Conservation (phyloP, 352 stramenopile species). For the Phytophthora cajani region DNA sequence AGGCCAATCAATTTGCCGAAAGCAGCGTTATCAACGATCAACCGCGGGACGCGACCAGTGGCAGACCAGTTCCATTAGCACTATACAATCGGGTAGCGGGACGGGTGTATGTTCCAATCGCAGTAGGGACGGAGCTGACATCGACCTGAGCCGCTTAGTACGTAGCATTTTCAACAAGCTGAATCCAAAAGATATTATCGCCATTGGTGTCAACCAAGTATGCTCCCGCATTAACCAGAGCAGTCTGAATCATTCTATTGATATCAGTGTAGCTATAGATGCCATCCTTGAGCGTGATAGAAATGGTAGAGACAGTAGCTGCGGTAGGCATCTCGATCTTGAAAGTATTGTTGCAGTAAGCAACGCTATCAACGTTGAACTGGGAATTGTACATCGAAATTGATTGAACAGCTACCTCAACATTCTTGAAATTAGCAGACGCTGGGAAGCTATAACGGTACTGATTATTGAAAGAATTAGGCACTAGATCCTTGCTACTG, state of each 20-base stretch:
- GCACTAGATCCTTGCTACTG: neutral
- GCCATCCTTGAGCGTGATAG: neutral
- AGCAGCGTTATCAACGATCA: conserved; percentile 13
- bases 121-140: neutral
- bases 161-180: conserved; percentile 1
- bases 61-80: conserved; percentile 20
- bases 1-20: conserved; percentile 12
- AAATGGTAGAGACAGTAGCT: neutral
- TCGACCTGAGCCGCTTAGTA: conserved; percentile 17
- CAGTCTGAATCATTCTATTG: neutral
- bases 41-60: neutral
- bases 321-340: conserved; percentile 6
- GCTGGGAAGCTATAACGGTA: neutral
- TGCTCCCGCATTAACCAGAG: conserved; percentile 1
- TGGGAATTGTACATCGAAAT: neutral
- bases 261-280: conserved; percentile 9
- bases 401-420: neutral
- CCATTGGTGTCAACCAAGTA: conserved; percentile 3
- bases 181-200: conserved; percentile 13
- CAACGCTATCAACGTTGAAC: neutral
- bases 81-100: conserved; percentile 13
- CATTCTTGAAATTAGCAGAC: neutral
- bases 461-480: neutral
- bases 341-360: neutral
- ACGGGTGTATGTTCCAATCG: neutral